Conservation (phyloP, 495 filamentous ascomycete species). For the Aspergillus haitiensis region DNA sequence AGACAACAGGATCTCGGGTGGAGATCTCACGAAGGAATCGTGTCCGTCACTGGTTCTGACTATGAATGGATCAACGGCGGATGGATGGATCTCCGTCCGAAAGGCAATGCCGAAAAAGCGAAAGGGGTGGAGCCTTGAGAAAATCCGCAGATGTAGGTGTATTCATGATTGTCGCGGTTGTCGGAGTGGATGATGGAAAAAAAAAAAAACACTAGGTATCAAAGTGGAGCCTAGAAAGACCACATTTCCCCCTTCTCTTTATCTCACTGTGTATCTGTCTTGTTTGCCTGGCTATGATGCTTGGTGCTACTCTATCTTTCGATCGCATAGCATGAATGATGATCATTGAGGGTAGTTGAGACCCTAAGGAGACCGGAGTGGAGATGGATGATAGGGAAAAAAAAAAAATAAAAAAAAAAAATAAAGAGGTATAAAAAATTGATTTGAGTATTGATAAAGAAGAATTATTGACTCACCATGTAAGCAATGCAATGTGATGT, state of each 20-base stretch:
- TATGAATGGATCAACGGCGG: constrained; percentile 16
- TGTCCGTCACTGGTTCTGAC: constrained; percentile 13
- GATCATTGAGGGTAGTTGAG: background rate
- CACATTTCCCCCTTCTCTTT: background rate
- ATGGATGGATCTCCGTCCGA: constrained; percentile 1
- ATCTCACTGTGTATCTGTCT: constrained; percentile 1
- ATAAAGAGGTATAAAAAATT: constrained; percentile 1
- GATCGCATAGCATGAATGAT: constrained; percentile 4
- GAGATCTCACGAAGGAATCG: constrained; percentile 14
- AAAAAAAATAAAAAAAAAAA: constrained; percentile 6
- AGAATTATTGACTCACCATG: constrained; percentile 14
- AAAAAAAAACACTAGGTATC: background rate
- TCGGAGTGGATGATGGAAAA: background rate
- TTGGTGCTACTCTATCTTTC: background rate
- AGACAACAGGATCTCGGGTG: constrained; percentile 15
- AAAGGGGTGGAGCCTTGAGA: background rate
- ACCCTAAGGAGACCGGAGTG: background rate
- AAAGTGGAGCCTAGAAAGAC: constrained; percentile 5
- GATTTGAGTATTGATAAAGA: constrained; percentile 1
- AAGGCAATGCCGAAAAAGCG: background rate
- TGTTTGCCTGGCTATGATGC: constrained; percentile 1
- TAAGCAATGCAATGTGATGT: constrained; percentile 11
- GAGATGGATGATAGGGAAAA: background rate
- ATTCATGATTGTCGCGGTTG: background rate
- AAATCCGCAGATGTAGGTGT: background rate